Evolutionary conservation across 192 early-diverging fungal species (phyloP).

Genomic region (Coemansia sp.): DNA sequence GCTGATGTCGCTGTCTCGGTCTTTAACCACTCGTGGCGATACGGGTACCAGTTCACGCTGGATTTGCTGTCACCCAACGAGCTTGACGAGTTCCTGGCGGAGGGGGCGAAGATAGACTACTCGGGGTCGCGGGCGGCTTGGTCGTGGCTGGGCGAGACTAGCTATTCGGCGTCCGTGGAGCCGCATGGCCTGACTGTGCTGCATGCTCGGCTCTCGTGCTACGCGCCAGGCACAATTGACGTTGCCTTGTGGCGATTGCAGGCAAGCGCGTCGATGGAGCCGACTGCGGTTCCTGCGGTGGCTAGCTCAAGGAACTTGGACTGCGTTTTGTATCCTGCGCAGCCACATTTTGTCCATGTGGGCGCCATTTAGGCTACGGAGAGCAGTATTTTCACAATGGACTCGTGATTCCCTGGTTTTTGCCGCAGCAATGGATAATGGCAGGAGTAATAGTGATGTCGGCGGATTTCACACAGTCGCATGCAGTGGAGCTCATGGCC

Average conservation of each 20-base stretch:
- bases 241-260: conserved; percentile 38
- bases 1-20: conserved; percentile 28
- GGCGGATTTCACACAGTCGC: background rate
- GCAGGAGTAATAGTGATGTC: background rate
- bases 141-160: conserved; percentile 38
- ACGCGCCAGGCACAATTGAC: conserved; percentile 29
- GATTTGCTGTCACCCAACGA: conserved; percentile 39
- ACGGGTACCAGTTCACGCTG: conserved; percentile 26
- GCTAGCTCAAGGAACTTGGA: conserved; percentile 19
- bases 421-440: background rate
- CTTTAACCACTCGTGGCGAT: conserved; percentile 50
- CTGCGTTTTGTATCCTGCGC: conserved; percentile 23
- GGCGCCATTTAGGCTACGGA: background rate
- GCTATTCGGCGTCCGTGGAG: conserved; percentile 5
- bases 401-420: background rate
- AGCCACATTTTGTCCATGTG: conserved; percentile 33
- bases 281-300: background rate
- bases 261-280: conserved; percentile 9
- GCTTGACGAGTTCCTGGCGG: conserved; percentile 7
- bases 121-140: conserved; percentile 40
- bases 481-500: background rate
- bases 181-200: conserved; percentile 11
- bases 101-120: conserved; percentile 15
- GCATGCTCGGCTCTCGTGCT: conserved; percentile 18
- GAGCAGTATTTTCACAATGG: background rate